Percentiles rank a stretch among this genome's conserved stretches.
These are phyloP conservation scores for Climacium dendroides DNA, from an alignment of 225 moss, liverwort and hornwort genomes.

Conservation along the genomic window DNA sequence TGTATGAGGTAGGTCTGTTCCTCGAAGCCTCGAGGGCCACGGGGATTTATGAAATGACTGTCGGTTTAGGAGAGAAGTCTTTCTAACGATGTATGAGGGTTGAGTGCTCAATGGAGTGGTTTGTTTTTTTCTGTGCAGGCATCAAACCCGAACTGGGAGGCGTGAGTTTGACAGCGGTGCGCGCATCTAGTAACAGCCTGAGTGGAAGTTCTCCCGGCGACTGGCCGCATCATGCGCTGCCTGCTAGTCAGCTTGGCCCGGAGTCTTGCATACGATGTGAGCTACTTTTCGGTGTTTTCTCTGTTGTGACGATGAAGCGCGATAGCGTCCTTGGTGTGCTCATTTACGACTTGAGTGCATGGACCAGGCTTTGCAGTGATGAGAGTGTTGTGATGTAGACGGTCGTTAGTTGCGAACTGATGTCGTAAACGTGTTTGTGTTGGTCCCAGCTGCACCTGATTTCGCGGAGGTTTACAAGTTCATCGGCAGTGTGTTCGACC, in stretches of 20 bases:
- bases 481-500: slow-evolving; percentile 91
- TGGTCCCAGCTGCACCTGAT: slow-evolving; percentile 63
- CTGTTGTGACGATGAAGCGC: not conserved
- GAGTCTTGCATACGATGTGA: slow-evolving; percentile 53
- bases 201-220: slow-evolving; percentile 78
- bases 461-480: slow-evolving; percentile 97
- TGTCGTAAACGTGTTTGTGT: not conserved
- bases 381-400: not conserved
- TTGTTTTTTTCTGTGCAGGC: not conserved
- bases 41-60: not conserved
- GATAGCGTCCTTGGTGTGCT: not conserved
- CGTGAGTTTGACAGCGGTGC: slow-evolving; percentile 23
- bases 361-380: not conserved
- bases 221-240: slow-evolving; percentile 62
- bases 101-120: not conserved
- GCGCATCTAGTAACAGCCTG: slow-evolving; percentile 66
- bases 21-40: not conserved
- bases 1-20: not conserved
- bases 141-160: slow-evolving; percentile 34
- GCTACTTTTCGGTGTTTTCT: not conserved
- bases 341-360: too few relatives aligned
- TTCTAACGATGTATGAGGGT: not conserved
- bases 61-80: not conserved
- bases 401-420: not conserved
- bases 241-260: slow-evolving; percentile 56